Evolutionary conservation across 495 filamentous ascomycete genomes (phyloP).

Genomic region (Collariella sp.): DNA sequence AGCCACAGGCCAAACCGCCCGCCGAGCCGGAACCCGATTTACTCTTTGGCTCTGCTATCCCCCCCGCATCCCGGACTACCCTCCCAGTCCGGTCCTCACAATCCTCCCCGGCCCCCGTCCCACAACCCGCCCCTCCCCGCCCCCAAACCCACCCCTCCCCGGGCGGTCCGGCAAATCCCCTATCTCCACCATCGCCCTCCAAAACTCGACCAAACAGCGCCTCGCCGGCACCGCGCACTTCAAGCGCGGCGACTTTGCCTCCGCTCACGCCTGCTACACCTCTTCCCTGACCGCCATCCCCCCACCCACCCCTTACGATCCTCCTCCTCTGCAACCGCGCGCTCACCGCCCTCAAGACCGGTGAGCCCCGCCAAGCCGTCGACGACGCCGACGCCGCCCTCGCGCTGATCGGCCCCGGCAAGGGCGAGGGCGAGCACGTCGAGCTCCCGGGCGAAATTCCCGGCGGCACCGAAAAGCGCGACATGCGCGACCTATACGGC

Average conservation of each 20-base stretch:
- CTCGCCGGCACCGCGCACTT: conserved; percentile 76
- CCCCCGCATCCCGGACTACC: conserved; percentile 14
- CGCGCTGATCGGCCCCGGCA: conserved; percentile 66
- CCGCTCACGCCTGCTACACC: conserved; percentile 74
- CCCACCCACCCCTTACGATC: conserved; percentile 75
- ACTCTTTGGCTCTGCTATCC: conserved; percentile 39
- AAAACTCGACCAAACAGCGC: conserved; percentile 65
- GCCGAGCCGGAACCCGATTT: conserved; percentile 49
- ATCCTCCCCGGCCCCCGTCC: conserved; percentile 25
- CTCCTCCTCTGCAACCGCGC: conserved; percentile 86
- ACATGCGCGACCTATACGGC: conserved; percentile 86
- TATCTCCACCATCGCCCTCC: conserved; percentile 57
- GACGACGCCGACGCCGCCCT: conserved; percentile 74
- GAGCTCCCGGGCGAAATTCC: conserved; percentile 47
- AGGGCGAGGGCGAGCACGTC: conserved; percentile 72
- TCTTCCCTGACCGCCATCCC: conserved; percentile 67
- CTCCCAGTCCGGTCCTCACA: conserved; percentile 24
- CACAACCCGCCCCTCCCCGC: conserved; percentile 37
- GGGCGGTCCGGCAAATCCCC: conserved; percentile 54
- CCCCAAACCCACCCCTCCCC: conserved; percentile 25
- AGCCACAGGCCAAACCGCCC: conserved; percentile 30
- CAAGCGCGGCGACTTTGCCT: conserved; percentile 86
- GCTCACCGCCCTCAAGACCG: conserved; percentile 78
- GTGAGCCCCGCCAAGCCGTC: conserved; percentile 77
- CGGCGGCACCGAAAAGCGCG: conserved; percentile 54